Percentiles rank a stretch among this genome's conserved stretches.
phyloP scores from a whole-genome alignment of 1,284 basidiomycete genomes.

The Neonothopanus nambi region DNA sequence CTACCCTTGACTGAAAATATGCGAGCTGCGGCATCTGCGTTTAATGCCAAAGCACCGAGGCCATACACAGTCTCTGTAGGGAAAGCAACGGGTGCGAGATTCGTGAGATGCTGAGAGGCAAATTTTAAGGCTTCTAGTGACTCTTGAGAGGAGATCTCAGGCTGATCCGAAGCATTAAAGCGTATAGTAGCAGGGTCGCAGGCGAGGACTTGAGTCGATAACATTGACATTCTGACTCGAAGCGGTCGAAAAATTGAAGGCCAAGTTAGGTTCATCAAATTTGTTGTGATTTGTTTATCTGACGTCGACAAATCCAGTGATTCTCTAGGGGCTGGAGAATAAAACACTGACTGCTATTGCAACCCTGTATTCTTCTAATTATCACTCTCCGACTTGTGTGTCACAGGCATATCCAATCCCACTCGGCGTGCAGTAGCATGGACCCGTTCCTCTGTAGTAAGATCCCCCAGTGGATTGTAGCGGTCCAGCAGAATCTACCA shows the following conservation, averaged over 20 bases:
- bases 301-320: conserved; percentile 1
- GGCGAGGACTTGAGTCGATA: conserved; percentile 42
- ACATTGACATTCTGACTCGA: conserved; percentile 13
- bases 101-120: conserved; percentile 50
- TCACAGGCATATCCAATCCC: conserved; percentile 72
- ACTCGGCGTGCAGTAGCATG: conserved; percentile 85
- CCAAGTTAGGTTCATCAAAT: neutral
- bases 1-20: conserved; percentile 94
- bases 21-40: conserved; percentile 60
- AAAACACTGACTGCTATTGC: too few relatives aligned
- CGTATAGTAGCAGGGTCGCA: conserved; percentile 59
- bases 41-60: conserved; percentile 84
- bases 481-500: conserved; percentile 70
- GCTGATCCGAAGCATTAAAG: conserved; percentile 43
- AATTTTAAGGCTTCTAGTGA: conserved; percentile 46
- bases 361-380: conserved; percentile 5
- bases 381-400: conserved; percentile 20
- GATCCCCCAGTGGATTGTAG: conserved; percentile 84
- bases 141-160: conserved; percentile 43
- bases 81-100: conserved; percentile 72
- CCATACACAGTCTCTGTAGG: conserved; percentile 99
- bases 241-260: neutral
- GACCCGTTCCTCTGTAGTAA: conserved; percentile 78
- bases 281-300: neutral
- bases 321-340: neutral